Evolutionary conservation across 768 basidiomycete genomes (phyloP).

Genomic region (Termitomyces sp.): DNA sequence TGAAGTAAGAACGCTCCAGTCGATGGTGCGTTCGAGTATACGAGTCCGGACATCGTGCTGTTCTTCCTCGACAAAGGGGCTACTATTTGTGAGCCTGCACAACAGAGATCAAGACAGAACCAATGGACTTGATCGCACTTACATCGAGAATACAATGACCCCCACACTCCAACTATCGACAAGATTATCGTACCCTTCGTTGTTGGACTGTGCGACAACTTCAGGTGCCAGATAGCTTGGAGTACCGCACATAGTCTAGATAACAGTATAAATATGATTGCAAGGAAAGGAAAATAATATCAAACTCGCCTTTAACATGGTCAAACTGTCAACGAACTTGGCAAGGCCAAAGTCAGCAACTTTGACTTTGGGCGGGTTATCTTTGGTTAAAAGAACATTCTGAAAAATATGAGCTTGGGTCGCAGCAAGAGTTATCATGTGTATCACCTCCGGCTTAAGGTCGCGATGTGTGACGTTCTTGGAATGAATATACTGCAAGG

Average conservation of each 20-base stretch:
- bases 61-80: slow-evolving; percentile 81
- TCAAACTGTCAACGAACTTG: slow-evolving; percentile 79
- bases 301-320: slow-evolving; percentile 61
- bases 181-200: slow-evolving; percentile 75
- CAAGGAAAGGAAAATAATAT: not conserved
- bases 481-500: slow-evolving; percentile 54
- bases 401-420: slow-evolving; percentile 19
- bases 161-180: slow-evolving; percentile 98
- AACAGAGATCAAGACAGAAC: not conserved
- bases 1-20: slow-evolving; percentile 47
- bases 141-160: slow-evolving; percentile 93
- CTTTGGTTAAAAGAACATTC: slow-evolving; percentile 80
- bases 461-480: slow-evolving; percentile 89
- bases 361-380: slow-evolving; percentile 68
- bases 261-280: not conserved
- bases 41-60: slow-evolving; percentile 54
- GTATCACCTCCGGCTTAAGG: slow-evolving; percentile 76
- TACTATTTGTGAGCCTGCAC: slow-evolving; percentile 65
- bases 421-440: slow-evolving; percentile 2
- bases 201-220: slow-evolving; percentile 63
- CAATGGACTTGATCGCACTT: not conserved
- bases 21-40: slow-evolving; percentile 51
- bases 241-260: slow-evolving; percentile 92
- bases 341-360: slow-evolving; percentile 97
- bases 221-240: slow-evolving; percentile 93